Conservation (phyloP, 1,284 basidiomycete species). For the Sphagnurus paluster region DNA sequence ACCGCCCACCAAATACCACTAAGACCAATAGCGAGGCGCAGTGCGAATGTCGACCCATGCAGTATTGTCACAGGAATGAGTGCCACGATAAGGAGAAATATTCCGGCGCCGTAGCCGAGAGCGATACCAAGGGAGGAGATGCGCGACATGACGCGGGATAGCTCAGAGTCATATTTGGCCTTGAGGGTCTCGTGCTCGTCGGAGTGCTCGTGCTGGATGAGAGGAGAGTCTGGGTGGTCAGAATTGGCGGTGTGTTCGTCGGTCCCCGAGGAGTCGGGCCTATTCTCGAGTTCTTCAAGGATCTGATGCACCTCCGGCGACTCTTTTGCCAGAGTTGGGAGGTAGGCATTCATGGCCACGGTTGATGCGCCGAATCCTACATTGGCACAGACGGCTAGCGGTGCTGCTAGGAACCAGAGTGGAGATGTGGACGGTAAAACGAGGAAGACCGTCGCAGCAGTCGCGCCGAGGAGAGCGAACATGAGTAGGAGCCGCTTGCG, state of each 20-base stretch:
- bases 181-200: conserved; percentile 20
- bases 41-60: conserved; percentile 69
- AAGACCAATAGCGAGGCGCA: conserved; percentile 77
- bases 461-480: conserved; percentile 74
- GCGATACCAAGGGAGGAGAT: conserved; percentile 85
- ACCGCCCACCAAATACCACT: conserved; percentile 86
- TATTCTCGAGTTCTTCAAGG: conserved; percentile 35
- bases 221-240: conserved; percentile 34
- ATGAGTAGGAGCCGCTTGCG: conserved; percentile 75
- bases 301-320: conserved; percentile 60
- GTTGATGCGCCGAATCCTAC: conserved; percentile 81
- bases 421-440: conserved; percentile 67
- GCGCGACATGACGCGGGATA: conserved; percentile 72
- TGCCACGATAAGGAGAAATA: conserved; percentile 66
- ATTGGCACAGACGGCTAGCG: conserved; percentile 74
- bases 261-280: conserved; percentile 12
- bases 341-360: conserved; percentile 89
- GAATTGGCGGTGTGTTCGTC: conserved; percentile 19
- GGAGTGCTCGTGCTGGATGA: conserved; percentile 20
- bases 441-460: conserved; percentile 70
- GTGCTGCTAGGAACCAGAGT: conserved; percentile 62
- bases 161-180: conserved; percentile 46
- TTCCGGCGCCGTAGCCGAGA: conserved; percentile 79
- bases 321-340: conserved; percentile 73
- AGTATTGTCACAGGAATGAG: conserved; percentile 71